phyloP scores from a whole-genome alignment of 2,329 filamentous ascomycete species.

The Cercospora janseana region DNA sequence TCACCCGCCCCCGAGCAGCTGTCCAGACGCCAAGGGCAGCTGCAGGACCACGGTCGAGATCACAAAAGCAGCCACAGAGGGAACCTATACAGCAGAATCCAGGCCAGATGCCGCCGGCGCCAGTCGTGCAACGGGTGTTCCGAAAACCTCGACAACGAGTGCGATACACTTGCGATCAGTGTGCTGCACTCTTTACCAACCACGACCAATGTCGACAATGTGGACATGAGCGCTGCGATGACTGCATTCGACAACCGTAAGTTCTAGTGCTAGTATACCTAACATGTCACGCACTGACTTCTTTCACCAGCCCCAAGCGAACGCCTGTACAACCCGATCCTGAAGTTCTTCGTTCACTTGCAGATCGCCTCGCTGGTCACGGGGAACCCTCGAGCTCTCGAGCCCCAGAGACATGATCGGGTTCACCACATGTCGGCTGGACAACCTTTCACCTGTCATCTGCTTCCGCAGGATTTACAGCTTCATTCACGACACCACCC shows the following conservation, averaged over 20 bases:
- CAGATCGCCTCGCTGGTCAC: constrained; percentile 25
- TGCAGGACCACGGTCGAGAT: too few relatives aligned
- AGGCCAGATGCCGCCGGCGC: constrained; percentile 35
- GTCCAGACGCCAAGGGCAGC: constrained; percentile 53
- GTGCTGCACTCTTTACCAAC: constrained; percentile 58
- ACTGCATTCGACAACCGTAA: constrained; percentile 56
- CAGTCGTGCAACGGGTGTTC: constrained; percentile 40
- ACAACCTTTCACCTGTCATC: not conserved
- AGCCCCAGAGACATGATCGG: constrained; percentile 5
- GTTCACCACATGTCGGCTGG: not conserved
- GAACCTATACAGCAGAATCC: not conserved
- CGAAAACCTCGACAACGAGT: constrained; percentile 47
- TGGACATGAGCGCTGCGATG: constrained; percentile 24
- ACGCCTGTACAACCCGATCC: constrained; percentile 19
- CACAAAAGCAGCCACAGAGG: constrained; percentile 69
- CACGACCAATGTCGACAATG: constrained; percentile 55
- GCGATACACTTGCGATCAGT: constrained; percentile 59
- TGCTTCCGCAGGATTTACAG: not conserved
- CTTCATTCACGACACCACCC: constrained; percentile 3
- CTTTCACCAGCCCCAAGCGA: constrained; percentile 21
- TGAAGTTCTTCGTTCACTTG: constrained; percentile 25
- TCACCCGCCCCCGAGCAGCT: constrained; percentile 27
- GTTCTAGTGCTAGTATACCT: constrained; percentile 26
- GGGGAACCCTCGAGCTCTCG: constrained; percentile 12
- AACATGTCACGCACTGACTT: constrained; percentile 10